Conservation (phyloP, 2,329 filamentous ascomycete genomes). For the Didymella glomerata region DNA sequence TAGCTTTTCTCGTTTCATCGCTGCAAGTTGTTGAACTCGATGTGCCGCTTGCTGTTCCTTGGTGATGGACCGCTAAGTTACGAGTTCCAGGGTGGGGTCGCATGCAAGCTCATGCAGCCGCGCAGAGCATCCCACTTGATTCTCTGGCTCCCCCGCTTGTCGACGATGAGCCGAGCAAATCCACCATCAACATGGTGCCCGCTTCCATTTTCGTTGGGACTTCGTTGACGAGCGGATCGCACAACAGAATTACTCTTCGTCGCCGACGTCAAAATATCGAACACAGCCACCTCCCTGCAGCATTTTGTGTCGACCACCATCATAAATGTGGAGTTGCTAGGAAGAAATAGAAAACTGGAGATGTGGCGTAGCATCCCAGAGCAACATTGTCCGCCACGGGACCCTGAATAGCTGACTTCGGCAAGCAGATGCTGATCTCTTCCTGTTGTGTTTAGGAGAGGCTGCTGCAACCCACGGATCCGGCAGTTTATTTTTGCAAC, state of each 20-base stretch:
- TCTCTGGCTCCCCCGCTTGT: slow-evolving; percentile 12
- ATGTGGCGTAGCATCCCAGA: slow-evolving; percentile 36
- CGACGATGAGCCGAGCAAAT: slow-evolving; percentile 23
- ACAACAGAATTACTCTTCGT: slow-evolving; percentile 11
- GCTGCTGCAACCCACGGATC: slow-evolving; percentile 13
- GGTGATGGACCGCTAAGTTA: slow-evolving; percentile 19
- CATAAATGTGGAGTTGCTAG: slow-evolving; percentile 28
- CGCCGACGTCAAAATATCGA: slow-evolving; percentile 15
- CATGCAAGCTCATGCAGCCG: slow-evolving; percentile 20
- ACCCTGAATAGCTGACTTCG: slow-evolving; percentile 30
- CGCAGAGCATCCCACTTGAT: slow-evolving; percentile 13
- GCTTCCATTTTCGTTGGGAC: slow-evolving; percentile 10
- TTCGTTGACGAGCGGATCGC: slow-evolving; percentile 1
- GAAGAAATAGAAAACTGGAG: slow-evolving; percentile 26
- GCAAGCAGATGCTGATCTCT: slow-evolving; percentile 21
- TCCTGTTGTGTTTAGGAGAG: slow-evolving; percentile 15
- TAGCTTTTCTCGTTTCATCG: slow-evolving; percentile 1
- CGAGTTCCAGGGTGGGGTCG: slow-evolving; percentile 9
- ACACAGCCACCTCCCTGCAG: slow-evolving; percentile 35
- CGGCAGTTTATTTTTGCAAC: slow-evolving; percentile 17
- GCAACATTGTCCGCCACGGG: slow-evolving; percentile 32
- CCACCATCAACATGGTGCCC: slow-evolving; percentile 23
- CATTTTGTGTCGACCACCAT: slow-evolving; percentile 18
- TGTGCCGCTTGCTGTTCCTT: slow-evolving; percentile 14
- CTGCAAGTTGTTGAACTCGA: slow-evolving; percentile 9